Evolutionary conservation across 2,329 filamentous ascomycete genomes (phyloP).

Genomic region (Phialophora tarda): DNA sequence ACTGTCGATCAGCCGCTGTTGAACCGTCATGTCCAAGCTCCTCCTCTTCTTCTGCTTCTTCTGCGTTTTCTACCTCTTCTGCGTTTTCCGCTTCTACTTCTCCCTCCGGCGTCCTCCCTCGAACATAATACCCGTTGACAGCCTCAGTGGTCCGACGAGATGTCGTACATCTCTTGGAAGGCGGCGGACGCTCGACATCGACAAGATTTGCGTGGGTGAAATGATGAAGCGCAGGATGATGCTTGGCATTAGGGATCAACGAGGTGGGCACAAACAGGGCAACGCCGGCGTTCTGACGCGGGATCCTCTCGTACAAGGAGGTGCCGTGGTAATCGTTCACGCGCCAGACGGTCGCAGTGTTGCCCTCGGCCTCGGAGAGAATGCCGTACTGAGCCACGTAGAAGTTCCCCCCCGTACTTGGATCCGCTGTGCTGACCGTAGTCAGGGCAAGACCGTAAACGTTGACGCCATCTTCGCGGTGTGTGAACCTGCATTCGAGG

Average conservation of each 20-base stretch:
- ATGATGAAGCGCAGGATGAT: not conserved
- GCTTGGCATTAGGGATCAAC: not conserved
- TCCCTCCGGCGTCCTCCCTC: too few species aligned
- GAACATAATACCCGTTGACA: too few species aligned
- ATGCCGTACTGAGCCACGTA: conserved; percentile 5
- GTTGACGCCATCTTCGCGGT: not conserved
- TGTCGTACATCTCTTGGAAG: not conserved
- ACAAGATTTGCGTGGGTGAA: not conserved
- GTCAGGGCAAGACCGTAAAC: not conserved
- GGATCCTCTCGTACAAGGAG: not conserved
- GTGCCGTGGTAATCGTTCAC: not conserved
- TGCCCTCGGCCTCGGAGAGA: not conserved
- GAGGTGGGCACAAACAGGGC: not conserved
- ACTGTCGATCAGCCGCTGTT: too few species aligned
- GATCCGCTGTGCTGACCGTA: not conserved
- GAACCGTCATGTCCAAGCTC: too few species aligned
- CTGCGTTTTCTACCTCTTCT: too few species aligned
- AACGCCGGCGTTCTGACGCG: not conserved
- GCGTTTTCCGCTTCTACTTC: too few species aligned
- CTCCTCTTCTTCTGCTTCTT: too few species aligned
- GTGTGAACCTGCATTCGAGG: not conserved
- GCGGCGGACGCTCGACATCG: not conserved
- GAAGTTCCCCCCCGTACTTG: conserved; percentile 2
- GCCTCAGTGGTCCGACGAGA: too few species aligned
- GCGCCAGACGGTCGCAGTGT: not conserved